A percentile compares a stretch with the other conserved stretches of the same genome.
These are phyloP conservation scores for Lycium ferocissimum DNA, from an alignment of 257 asterid species.

Conservation along the genomic window DNA sequence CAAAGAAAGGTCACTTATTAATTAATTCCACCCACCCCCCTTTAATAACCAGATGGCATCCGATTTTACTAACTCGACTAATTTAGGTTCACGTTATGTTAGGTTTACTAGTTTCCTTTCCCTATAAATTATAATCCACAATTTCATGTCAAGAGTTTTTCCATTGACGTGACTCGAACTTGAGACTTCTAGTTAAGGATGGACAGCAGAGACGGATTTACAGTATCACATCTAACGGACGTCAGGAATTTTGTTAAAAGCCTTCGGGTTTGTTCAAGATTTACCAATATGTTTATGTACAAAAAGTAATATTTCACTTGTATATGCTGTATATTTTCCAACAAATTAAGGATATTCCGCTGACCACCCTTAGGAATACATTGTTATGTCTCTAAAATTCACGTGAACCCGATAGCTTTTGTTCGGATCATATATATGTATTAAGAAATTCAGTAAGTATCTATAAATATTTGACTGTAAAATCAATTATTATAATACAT, in stretches of 20 bases:
- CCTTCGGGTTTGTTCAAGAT: neutral
- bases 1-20: slow-evolving; percentile 34
- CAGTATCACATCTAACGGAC: neutral
- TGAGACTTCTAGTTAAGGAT: too few species aligned
- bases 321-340: neutral
- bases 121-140: neutral
- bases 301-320: neutral
- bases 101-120: neutral
- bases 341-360: neutral
- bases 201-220: too few species aligned
- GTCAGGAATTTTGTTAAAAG: too few species aligned
- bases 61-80: neutral
- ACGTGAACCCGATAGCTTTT: neutral
- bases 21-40: slow-evolving; percentile 27
- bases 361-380: neutral
- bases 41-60: neutral
- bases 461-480: too few species aligned
- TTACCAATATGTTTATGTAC: neutral
- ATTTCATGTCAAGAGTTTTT: too few species aligned
- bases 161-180: neutral
- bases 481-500: too few species aligned
- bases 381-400: neutral
- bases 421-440: too few species aligned
- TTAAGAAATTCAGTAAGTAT: too few species aligned
- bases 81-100: fast-evolving